Evolutionary conservation across 1,139 yeast genomes (phyloP).

Genomic region (Candida dubliniensis): DNA sequence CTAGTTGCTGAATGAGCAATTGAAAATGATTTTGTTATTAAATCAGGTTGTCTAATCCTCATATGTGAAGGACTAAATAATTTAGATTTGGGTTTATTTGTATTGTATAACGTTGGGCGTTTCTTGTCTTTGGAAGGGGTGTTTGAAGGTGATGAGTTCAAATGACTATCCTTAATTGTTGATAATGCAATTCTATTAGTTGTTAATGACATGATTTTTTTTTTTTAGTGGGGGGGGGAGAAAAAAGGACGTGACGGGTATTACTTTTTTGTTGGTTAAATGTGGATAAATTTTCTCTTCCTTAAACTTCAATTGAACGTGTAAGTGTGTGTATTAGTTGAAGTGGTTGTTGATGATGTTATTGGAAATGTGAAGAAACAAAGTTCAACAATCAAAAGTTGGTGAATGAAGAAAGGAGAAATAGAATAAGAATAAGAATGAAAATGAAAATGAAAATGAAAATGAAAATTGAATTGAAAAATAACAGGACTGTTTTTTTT

Average conservation of each 20-base stretch:
- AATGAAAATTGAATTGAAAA: neutral
- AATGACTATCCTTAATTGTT: conserved; percentile 32
- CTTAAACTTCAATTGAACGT: neutral
- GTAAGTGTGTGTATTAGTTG: no score
- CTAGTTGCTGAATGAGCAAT: conserved; percentile 14
- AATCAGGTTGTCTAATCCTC: conserved; percentile 11
- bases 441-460: neutral
- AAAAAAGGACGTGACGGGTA: neutral
- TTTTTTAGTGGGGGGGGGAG: no score
- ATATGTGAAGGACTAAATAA: neutral
- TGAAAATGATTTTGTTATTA: conserved; percentile 14
- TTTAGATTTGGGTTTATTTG: conserved; percentile 3
- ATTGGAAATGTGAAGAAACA: no score
- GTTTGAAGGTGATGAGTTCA: conserved; percentile 23
- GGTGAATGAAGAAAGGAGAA: neutral
- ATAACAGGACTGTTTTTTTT: neutral
- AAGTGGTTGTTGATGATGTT: no score
- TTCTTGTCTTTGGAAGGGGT: conserved; percentile 7
- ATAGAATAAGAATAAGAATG: neutral
- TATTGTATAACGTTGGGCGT: conserved; percentile 7
- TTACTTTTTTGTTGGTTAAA: neutral
- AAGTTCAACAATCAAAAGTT: no score
- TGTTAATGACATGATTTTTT: conserved; percentile 14
- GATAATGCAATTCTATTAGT: conserved; percentile 39
- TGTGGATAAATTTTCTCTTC: no score